phyloP scores from a whole-genome alignment of 306 rosid genomes.

The Aeschynomene evenia region DNA sequence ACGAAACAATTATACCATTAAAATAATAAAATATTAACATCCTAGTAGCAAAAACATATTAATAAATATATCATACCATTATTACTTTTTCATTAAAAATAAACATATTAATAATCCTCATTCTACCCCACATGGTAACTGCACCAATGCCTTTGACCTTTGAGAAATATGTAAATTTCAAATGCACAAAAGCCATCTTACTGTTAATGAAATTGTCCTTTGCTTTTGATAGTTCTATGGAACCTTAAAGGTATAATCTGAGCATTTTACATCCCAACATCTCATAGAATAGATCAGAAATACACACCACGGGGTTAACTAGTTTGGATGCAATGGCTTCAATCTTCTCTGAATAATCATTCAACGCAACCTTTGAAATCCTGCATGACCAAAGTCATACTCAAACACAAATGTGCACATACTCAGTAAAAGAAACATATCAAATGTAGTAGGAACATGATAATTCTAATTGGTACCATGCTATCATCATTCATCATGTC shows the following conservation, averaged over 20 bases:
- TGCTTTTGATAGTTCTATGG: not conserved
- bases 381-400: slow-evolving; percentile 42
- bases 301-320: slow-evolving; percentile 47
- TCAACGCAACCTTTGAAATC: slow-evolving; percentile 71
- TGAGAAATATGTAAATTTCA: slow-evolving; percentile 4
- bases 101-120: too few species aligned
- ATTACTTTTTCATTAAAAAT: too few species aligned
- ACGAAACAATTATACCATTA: too few species aligned
- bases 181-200: slow-evolving; percentile 1
- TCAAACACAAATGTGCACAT: slow-evolving; percentile 9
- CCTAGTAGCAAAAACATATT: too few species aligned
- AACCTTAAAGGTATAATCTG: slow-evolving; percentile 1
- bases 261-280: slow-evolving; percentile 8
- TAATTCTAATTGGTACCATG: not conserved
- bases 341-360: slow-evolving; percentile 79
- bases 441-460: slow-evolving; percentile 6
- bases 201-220: not conserved
- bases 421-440: slow-evolving; percentile 20
- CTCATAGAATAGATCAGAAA: slow-evolving; percentile 22
- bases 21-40: too few species aligned
- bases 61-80: too few species aligned
- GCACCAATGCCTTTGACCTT: not conserved
- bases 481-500: not conserved
- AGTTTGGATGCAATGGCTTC: slow-evolving; percentile 78
- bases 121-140: not conserved